Conservation (phyloP, 495 filamentous ascomycete species). For the Rhypophila decipiens region DNA sequence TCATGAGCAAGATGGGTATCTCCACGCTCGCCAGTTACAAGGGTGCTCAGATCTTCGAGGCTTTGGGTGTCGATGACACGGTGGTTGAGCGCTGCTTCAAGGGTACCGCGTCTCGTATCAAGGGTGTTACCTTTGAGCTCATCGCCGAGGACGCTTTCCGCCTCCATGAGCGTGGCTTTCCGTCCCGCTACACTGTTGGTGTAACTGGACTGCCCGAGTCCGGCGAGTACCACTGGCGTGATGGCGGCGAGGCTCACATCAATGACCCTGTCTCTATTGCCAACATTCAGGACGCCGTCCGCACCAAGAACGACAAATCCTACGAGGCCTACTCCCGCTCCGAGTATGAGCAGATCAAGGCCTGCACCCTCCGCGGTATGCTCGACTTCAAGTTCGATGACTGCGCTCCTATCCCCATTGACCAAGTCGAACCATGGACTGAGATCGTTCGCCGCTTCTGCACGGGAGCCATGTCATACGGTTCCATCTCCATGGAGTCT, state of each 20-base stretch:
- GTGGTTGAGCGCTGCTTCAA: conserved; percentile 97
- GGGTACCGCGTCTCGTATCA: conserved; percentile 92
- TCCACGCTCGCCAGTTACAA: conserved; percentile 98
- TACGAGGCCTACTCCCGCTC: conserved; percentile 95
- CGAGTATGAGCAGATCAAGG: conserved; percentile 96
- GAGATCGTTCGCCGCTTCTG: conserved; percentile 97
- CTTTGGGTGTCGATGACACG: conserved; percentile 90
- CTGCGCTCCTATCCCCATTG: conserved; percentile 78
- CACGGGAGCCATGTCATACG: conserved; percentile 99
- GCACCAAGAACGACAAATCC: conserved; percentile 98
- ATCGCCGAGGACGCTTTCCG: conserved; percentile 97
- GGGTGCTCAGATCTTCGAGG: conserved; percentile 98
- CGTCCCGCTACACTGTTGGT: conserved; percentile 69
- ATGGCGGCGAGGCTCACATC: conserved; percentile 95
- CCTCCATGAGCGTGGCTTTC: conserved; percentile 93
- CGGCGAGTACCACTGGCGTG: conserved; percentile 99
- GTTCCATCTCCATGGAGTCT: conserved; percentile 98
- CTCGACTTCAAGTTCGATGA: conserved; percentile 98
- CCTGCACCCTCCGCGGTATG: conserved; percentile 92
- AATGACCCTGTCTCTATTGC: conserved; percentile 95
- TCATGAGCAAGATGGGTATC: conserved; percentile 99
- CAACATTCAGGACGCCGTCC: conserved; percentile 96
- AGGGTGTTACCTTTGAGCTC: conserved; percentile 90
- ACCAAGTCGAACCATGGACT: conserved; percentile 98
- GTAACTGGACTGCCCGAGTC: conserved; percentile 87